A percentile compares a stretch with the other conserved stretches of the same genome.
Conservation (phyloP, 176 grass and related monocot genomes). For the maize (Zea mays) region Zm-B73-REFERENCE-NAM-5.0 NC_050101.1:113658501-113659000, state of each 20-base stretch:
- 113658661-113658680: neutral
- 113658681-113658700: neutral
- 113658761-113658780: neutral
- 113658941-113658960: constrained; percentile 36
- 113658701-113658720: neutral
- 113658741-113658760: neutral
- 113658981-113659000: neutral
- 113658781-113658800: neutral
- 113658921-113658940: constrained; percentile 8
- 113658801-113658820: too few relatives aligned
- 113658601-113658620: neutral
- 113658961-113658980: constrained; percentile 21
- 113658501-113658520: neutral
- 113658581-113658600: neutral
- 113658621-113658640: neutral
- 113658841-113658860: neutral
- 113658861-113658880: constrained; percentile 74
- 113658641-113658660: neutral
- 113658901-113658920: constrained; percentile 48
- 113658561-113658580: neutral
- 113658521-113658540: neutral
- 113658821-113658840: neutral
- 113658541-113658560: neutral
- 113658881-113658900: constrained; percentile 66
- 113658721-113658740: neutral